These are phyloP conservation scores for Dendrothele bispora DNA, from an alignment of 768 basidiomycete species.

Conservation along the genomic window DNA sequence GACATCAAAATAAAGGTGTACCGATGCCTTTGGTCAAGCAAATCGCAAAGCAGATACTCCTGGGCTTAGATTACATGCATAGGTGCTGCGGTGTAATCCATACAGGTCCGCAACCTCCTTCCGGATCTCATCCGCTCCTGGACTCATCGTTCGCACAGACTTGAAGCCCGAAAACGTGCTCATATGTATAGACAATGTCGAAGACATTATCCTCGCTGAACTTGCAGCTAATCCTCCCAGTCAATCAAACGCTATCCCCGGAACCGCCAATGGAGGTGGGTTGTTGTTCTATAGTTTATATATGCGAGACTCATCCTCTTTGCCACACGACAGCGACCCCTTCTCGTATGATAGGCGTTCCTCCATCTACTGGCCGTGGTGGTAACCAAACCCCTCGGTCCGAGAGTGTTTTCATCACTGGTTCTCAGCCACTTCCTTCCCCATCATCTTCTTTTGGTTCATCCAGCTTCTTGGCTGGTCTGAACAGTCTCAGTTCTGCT, in stretches of 20 bases:
- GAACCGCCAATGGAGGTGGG: not conserved
- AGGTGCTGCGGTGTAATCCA: constrained; percentile 96
- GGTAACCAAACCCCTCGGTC: constrained; percentile 93
- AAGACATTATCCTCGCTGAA: constrained; percentile 86
- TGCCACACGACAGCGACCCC: constrained; percentile 44
- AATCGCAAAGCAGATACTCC: constrained; percentile 92
- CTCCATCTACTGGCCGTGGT: constrained; percentile 88
- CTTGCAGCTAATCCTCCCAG: constrained; percentile 50
- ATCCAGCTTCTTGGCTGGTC: constrained; percentile 44
- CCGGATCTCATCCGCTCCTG: constrained; percentile 8
- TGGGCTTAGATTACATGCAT: constrained; percentile 98
- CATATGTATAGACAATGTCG: constrained; percentile 96
- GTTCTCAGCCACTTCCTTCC: constrained; percentile 90
- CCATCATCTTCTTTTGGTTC: constrained; percentile 69
- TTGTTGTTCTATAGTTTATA: not conserved
- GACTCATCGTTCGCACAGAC: constrained; percentile 43
- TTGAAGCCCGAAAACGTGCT: constrained; percentile 98
- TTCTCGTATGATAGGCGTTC: constrained; percentile 86
- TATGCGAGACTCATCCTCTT: constrained; percentile 17
- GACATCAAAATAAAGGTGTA: constrained; percentile 97
- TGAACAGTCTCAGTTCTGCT: constrained; percentile 3
- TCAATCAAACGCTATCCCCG: constrained; percentile 24
- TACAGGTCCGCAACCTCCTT: constrained; percentile 54
- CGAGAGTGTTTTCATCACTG: constrained; percentile 81
- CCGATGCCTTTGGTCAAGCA: constrained; percentile 91